These are phyloP conservation scores for Rhodotorula kratochvilovae DNA, from an alignment of 768 basidiomycete species.

Conservation along the genomic window DNA sequence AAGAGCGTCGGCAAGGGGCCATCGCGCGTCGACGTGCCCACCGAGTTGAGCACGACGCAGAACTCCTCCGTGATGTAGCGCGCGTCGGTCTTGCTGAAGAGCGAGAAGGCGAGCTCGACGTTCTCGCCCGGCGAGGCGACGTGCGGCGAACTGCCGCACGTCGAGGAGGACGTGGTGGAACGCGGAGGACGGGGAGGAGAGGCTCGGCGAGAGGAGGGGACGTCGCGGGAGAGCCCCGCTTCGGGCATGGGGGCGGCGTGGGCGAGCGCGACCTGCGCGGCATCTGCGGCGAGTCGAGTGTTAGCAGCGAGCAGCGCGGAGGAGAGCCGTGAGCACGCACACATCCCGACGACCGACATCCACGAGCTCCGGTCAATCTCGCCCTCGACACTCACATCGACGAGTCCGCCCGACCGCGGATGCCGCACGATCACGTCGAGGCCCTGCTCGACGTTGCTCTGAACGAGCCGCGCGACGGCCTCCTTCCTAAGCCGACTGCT, in stretches of 20 bases:
- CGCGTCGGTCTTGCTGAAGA: constrained; percentile 73
- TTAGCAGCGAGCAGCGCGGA: background rate
- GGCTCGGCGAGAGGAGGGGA: constrained; percentile 1
- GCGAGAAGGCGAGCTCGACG: constrained; percentile 85
- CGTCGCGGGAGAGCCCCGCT: no score
- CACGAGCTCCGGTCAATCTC: constrained; percentile 7
- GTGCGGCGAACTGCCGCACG: constrained; percentile 82
- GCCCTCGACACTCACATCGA: constrained; percentile 53
- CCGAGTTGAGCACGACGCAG: constrained; percentile 81
- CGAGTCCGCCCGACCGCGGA: constrained; percentile 80
- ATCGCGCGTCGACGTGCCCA: constrained; percentile 55
- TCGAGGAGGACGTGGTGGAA: constrained; percentile 90
- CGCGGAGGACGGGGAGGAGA: constrained; percentile 42
- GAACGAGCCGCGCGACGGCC: constrained; percentile 79
- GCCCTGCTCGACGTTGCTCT: constrained; percentile 84
- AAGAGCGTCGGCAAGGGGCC: constrained; percentile 76
- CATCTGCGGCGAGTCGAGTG: constrained; percentile 47
- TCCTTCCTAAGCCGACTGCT: constrained; percentile 72
- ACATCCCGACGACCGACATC: constrained; percentile 20
- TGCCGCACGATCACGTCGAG: constrained; percentile 95
- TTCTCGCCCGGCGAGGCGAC: constrained; percentile 87
- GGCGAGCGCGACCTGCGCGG: constrained; percentile 67
- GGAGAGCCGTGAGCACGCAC: constrained; percentile 6
- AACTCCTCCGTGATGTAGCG: constrained; percentile 93
- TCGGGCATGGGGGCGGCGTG: constrained; percentile 54